Evolutionary conservation across 2,329 filamentous ascomycete genomes (phyloP).

Genomic region (Myrmaecium sp.): DNA sequence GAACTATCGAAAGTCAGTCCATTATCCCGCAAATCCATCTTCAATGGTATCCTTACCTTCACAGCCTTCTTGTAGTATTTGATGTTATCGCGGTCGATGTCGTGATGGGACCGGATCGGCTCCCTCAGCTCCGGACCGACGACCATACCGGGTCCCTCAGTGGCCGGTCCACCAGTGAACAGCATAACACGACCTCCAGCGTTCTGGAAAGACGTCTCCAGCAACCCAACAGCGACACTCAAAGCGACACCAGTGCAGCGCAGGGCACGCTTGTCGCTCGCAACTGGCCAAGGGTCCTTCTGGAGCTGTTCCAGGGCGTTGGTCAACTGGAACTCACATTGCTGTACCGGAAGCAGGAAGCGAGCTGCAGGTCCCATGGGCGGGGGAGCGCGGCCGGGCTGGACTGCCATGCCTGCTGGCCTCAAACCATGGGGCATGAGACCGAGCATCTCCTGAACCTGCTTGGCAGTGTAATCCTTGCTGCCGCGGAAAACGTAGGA

Average conservation of each 20-base stretch:
- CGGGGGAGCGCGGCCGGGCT: slow-evolving; percentile 56
- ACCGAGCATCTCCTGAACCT: slow-evolving; percentile 98
- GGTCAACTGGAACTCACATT: slow-evolving; percentile 93
- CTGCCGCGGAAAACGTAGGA: slow-evolving; percentile 96
- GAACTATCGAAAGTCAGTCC: no score
- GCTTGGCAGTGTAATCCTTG: slow-evolving; percentile 96
- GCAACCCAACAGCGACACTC: slow-evolving; percentile 78
- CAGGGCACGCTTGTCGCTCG: slow-evolving; percentile 76
- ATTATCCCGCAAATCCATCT: background rate
- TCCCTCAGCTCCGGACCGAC: slow-evolving; percentile 91
- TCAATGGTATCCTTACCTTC: slow-evolving; percentile 57
- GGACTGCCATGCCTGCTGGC: slow-evolving; percentile 49
- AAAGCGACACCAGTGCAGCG: slow-evolving; percentile 93
- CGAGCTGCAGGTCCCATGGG: slow-evolving; percentile 68
- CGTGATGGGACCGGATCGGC: slow-evolving; percentile 93
- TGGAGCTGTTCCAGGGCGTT: slow-evolving; percentile 91
- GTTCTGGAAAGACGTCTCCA: slow-evolving; percentile 93
- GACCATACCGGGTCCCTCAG: slow-evolving; percentile 91
- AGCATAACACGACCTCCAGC: slow-evolving; percentile 92
- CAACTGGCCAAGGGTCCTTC: slow-evolving; percentile 93
- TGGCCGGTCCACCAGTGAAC: slow-evolving; percentile 86
- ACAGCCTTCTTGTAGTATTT: slow-evolving; percentile 99
- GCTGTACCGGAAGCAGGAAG: slow-evolving; percentile 84
- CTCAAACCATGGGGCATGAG: slow-evolving; percentile 56
- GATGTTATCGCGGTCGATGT: slow-evolving; percentile 96